These are phyloP conservation scores for Podospora bellae-mahoneyi DNA, from an alignment of 495 filamentous ascomycete species.

Conservation along the genomic window DNA sequence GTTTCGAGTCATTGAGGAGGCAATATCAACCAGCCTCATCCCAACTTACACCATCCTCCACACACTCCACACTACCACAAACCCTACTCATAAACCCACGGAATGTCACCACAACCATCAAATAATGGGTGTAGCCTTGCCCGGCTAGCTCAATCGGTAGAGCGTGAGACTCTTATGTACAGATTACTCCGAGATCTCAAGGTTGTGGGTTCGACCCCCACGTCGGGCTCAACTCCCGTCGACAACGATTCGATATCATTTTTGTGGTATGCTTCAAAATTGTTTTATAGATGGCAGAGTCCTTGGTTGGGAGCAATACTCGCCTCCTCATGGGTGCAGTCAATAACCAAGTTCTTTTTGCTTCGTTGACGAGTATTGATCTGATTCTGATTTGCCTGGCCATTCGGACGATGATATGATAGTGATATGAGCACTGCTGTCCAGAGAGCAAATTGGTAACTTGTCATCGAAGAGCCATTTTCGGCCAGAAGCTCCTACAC, in stretches of 20 bases:
- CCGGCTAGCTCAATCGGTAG: conserved; percentile 76
- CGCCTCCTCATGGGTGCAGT: too few species aligned
- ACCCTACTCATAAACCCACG: not conserved
- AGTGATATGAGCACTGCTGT: too few species aligned
- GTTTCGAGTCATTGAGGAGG: not conserved
- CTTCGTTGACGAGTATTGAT: too few species aligned
- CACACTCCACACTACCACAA: not conserved
- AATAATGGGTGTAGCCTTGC: conserved; percentile 11
- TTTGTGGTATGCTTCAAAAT: not conserved
- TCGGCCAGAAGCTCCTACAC: too few species aligned
- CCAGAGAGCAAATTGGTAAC: too few species aligned
- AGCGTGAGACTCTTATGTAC: conserved; percentile 71
- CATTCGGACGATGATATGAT: too few species aligned
- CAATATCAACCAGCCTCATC: not conserved
- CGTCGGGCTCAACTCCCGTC: not conserved
- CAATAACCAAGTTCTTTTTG: too few species aligned
- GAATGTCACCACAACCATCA: not conserved
- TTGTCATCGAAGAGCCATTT: too few species aligned
- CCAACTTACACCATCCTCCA: not conserved
- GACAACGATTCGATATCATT: not conserved
- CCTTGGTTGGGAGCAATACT: too few species aligned
- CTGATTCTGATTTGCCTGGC: too few species aligned
- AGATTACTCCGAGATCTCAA: not conserved
- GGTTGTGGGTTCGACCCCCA: not conserved
- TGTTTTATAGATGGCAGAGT: too few species aligned